phyloP scores from a whole-genome alignment of 2,329 filamentous ascomycete genomes.

The Hirsutella thompsonii region DNA sequence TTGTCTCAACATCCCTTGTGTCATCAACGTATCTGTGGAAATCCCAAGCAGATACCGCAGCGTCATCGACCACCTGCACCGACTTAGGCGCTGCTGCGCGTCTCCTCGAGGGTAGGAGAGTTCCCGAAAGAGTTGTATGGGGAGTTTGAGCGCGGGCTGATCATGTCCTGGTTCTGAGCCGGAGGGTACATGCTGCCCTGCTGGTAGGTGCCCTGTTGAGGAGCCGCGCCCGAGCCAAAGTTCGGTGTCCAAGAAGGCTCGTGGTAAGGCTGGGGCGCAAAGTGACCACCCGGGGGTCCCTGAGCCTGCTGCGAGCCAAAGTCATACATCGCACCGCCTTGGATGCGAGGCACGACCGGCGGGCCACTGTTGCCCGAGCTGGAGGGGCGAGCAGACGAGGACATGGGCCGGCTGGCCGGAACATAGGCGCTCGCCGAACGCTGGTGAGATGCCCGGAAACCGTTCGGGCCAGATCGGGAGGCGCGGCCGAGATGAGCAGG shows the following conservation, averaged over 20 bases:
- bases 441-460: constrained; percentile 9
- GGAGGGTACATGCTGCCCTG: constrained; percentile 1
- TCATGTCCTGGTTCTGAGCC: not conserved
- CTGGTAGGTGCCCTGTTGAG: constrained; percentile 1
- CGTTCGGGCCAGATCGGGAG: not conserved
- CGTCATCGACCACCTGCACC: no score
- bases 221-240: constrained; percentile 1
- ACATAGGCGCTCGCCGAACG: constrained; percentile 11
- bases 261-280: not conserved
- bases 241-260: not conserved
- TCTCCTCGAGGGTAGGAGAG: not conserved
- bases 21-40: no score
- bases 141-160: constrained; percentile 2
- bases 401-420: constrained; percentile 4
- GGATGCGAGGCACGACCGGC: not conserved
- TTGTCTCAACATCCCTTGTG: no score
- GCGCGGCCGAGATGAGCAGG: not conserved
- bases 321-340: constrained; percentile 1
- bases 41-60: no score
- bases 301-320: constrained; percentile 2
- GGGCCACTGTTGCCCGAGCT: constrained; percentile 8
- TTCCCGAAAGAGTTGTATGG: not conserved
- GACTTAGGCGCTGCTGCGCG: not conserved
- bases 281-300: not conserved
- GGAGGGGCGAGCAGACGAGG: constrained; percentile 6